Conservation (phyloP, 140 eudicot genomes). For the Oenanthe javanica region DNA sequence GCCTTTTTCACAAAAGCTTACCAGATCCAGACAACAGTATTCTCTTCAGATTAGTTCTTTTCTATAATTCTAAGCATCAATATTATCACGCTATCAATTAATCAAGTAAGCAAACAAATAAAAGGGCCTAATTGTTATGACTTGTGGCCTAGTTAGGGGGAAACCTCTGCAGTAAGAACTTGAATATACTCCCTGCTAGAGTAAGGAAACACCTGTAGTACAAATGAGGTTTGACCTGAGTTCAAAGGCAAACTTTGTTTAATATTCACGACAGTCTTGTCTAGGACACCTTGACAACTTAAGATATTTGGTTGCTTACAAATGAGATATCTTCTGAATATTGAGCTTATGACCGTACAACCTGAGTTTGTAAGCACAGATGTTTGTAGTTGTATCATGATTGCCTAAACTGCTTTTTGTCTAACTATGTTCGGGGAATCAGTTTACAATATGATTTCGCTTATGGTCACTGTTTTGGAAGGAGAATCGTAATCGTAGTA, state of each 20-base stretch:
- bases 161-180: background rate
- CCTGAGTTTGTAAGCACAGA: background rate
- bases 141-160: background rate
- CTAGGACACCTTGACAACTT: background rate
- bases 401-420: background rate
- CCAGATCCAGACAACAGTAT: conserved; percentile 75
- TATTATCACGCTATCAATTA: background rate
- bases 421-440: background rate
- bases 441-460: background rate
- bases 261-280: background rate
- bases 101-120: background rate
- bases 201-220: background rate
- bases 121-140: background rate
- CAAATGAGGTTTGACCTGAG: background rate
- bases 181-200: background rate
- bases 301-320: background rate
- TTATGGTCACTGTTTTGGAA: background rate
- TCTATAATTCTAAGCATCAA: background rate
- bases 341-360: background rate
- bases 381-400: background rate
- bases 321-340: background rate
- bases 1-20: conserved; percentile 81
- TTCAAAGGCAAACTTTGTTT: background rate
- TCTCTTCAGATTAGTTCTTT: conserved; percentile 32
- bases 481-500: background rate